These are phyloP conservation scores for Curvularia spicifera DNA, from an alignment of 2,329 filamentous ascomycete genomes.

Conservation along the genomic window DNA sequence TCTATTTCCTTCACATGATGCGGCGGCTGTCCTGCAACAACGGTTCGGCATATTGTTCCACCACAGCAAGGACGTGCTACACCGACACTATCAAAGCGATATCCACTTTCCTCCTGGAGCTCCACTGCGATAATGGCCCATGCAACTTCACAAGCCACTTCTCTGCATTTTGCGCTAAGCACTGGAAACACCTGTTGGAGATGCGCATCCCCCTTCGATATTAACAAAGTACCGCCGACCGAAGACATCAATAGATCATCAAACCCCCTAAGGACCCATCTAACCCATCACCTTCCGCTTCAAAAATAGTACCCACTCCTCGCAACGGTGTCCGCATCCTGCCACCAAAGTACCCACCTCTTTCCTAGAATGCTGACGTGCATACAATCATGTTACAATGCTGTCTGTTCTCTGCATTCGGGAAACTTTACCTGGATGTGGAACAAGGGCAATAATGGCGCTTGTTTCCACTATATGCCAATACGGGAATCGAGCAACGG, in stretches of 20 bases:
- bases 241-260: background rate
- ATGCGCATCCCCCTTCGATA: background rate
- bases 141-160: background rate
- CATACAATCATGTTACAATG: background rate
- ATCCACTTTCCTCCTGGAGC: background rate
- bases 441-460: background rate
- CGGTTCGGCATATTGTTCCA: background rate
- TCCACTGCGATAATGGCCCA: background rate
- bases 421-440: background rate
- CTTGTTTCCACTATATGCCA: background rate
- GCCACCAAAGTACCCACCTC: background rate
- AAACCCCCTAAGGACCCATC: background rate
- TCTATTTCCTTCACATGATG: background rate
- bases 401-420: background rate
- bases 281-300: background rate
- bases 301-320: background rate
- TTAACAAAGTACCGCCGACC: background rate
- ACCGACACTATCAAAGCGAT: background rate
- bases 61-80: background rate
- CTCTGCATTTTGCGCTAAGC: background rate
- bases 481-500: background rate
- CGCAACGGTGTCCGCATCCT: background rate
- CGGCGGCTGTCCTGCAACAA: background rate
- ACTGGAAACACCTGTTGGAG: background rate
- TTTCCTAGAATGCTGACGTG: conserved; percentile 1